A percentile compares a stretch with the other conserved stretches of the same genome.
These are phyloP conservation scores for Trametes coccinea DNA, from an alignment of 768 basidiomycete genomes.

Conservation along the genomic window DNA sequence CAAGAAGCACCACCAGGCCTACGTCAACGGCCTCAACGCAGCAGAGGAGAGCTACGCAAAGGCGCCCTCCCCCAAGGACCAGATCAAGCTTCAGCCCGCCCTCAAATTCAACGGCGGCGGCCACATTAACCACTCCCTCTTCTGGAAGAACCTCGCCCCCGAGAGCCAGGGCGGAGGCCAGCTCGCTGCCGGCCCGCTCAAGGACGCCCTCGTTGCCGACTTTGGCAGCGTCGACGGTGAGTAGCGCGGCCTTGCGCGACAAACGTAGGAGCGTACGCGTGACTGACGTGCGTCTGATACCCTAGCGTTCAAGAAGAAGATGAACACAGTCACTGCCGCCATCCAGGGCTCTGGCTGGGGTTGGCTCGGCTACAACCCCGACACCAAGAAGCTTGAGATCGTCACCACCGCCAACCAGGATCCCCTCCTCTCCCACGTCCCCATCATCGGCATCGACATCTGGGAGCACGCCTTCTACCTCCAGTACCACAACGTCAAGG, in stretches of 20 bases:
- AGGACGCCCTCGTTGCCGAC: slow-evolving; percentile 67
- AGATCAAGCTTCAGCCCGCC: slow-evolving; percentile 86
- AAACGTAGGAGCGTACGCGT: not conserved
- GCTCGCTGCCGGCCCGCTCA: slow-evolving; percentile 61
- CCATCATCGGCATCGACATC: slow-evolving; percentile 95
- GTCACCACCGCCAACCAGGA: slow-evolving; percentile 97
- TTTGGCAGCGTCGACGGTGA: slow-evolving; percentile 76
- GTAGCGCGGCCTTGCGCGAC: not conserved
- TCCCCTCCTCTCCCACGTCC: slow-evolving; percentile 78
- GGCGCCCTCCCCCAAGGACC: slow-evolving; percentile 68
- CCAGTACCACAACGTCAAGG: slow-evolving; percentile 91
- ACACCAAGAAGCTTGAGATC: slow-evolving; percentile 77
- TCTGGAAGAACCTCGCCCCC: slow-evolving; percentile 94
- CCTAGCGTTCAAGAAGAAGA: slow-evolving; percentile 72
- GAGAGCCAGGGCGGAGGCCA: slow-evolving; percentile 48
- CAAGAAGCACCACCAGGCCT: slow-evolving; percentile 93
- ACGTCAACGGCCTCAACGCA: slow-evolving; percentile 89
- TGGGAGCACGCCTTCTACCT: slow-evolving; percentile 73
- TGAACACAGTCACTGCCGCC: slow-evolving; percentile 86
- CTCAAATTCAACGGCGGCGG: slow-evolving; percentile 97
- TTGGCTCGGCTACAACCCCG: slow-evolving; percentile 83
- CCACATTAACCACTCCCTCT: slow-evolving; percentile 93
- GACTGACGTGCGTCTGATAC: not conserved
- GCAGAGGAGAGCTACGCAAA: slow-evolving; percentile 79
- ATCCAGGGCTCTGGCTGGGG: slow-evolving; percentile 99